phyloP scores from a whole-genome alignment of 2,329 filamentous ascomycete species.

The Ophiostoma fasciatum region DNA sequence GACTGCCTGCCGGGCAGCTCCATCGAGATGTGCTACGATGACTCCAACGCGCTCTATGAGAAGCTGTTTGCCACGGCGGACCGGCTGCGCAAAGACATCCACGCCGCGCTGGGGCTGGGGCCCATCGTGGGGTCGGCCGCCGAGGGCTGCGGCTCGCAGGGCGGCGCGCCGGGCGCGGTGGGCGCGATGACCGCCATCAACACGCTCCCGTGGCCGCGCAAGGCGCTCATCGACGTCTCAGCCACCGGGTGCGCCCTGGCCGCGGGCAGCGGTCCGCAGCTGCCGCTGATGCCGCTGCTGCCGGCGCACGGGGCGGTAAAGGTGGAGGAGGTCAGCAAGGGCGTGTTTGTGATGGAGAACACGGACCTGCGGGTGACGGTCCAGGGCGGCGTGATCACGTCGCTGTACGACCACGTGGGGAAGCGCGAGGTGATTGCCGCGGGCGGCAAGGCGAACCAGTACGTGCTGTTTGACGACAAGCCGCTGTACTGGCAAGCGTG shows the following conservation, averaged over 20 bases:
- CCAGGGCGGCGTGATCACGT: constrained; percentile 63
- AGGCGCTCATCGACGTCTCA: constrained; percentile 54
- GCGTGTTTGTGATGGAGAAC: constrained; percentile 68
- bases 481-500: constrained; percentile 94
- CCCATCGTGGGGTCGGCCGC: constrained; percentile 36
- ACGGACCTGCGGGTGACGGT: constrained; percentile 60
- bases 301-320: constrained; percentile 28
- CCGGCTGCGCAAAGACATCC: constrained; percentile 54
- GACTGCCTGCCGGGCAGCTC: constrained; percentile 90
- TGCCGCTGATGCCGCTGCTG: constrained; percentile 34
- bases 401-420: constrained; percentile 59
- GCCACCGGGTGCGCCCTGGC: constrained; percentile 37
- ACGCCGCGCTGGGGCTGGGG: constrained; percentile 50
- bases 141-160: too few relatives aligned
- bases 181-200: constrained; percentile 40
- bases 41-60: constrained; percentile 78
- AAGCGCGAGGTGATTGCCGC: constrained; percentile 64
- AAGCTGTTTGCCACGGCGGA: constrained; percentile 66
- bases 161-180: too few relatives aligned
- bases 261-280: constrained; percentile 37
- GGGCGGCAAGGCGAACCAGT: constrained; percentile 69
- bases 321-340: constrained; percentile 34
- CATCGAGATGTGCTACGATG: constrained; percentile 97
- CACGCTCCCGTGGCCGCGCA: constrained; percentile 73
- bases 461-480: constrained; percentile 94